phyloP scores from a whole-genome alignment of 148 eudicot genomes.

The Suaeda aralocaspica region DNA sequence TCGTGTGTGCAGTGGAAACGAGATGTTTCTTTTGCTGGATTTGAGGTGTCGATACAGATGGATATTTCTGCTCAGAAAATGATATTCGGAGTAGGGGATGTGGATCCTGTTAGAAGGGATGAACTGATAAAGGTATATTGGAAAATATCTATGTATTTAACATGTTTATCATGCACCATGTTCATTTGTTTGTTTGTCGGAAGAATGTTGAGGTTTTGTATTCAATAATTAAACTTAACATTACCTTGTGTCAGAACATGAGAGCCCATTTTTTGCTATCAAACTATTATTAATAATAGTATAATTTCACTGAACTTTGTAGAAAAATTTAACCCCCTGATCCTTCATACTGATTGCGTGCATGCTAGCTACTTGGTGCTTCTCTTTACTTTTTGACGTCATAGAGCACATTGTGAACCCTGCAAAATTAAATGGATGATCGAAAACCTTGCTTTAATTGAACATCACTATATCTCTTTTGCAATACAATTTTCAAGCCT shows the following conservation, averaged over 20 bases:
- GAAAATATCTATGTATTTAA: background rate
- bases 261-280: background rate
- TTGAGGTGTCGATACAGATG: slow-evolving; percentile 95
- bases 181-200: background rate
- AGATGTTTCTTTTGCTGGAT: slow-evolving; percentile 98
- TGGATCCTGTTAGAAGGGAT: slow-evolving; percentile 70
- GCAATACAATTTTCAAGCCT: background rate
- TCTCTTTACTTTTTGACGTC: background rate
- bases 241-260: background rate
- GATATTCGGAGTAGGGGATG: slow-evolving; percentile 78
- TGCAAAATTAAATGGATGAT: background rate
- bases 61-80: slow-evolving; percentile 94
- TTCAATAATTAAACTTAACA: background rate
- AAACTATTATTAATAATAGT: background rate
- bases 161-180: background rate
- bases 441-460: background rate
- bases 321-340: background rate
- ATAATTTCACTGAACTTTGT: background rate
- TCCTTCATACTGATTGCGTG: no score
- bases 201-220: background rate
- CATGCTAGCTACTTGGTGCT: background rate
- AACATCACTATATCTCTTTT: background rate
- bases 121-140: slow-evolving; percentile 71
- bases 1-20: slow-evolving; percentile 74
- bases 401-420: background rate